Percentiles rank a stretch among this genome's conserved stretches.
Conservation (phyloP, 257 asterid genomes). For the Cordia subcordata region DNA sequence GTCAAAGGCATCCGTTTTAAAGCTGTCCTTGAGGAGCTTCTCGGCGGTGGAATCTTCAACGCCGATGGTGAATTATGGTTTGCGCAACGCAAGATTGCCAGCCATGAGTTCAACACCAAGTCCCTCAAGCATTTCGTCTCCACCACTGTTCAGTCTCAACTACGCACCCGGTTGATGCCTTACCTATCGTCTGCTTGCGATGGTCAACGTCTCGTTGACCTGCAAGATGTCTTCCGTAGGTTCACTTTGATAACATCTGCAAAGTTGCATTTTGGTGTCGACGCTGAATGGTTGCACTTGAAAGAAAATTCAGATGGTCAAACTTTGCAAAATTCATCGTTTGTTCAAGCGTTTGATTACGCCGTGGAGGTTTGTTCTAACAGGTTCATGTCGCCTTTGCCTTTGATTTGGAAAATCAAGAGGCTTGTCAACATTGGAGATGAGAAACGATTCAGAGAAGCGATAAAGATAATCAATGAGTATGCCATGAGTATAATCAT, state of each 20-base stretch:
- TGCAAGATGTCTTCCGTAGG: constrained; percentile 28
- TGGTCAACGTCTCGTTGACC: constrained; percentile 16
- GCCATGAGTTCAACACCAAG: constrained; percentile 34
- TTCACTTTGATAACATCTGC: constrained; percentile 35
- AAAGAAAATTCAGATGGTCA: background rate
- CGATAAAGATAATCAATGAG: constrained; percentile 17
- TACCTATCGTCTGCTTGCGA: constrained; percentile 17
- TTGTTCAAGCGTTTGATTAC: constrained; percentile 31
- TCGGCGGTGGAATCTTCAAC: constrained; percentile 39
- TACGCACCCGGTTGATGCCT: constrained; percentile 23
- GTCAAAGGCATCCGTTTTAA: constrained; percentile 31
- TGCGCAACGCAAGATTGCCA: constrained; percentile 32
- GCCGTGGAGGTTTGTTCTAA: constrained; percentile 27
- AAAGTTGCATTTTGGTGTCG: constrained; percentile 32
- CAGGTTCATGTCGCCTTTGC: constrained; percentile 30
- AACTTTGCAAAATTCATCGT: constrained; percentile 9
- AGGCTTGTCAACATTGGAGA: constrained; percentile 32
- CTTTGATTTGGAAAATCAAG: constrained; percentile 36
- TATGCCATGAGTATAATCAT: constrained; percentile 29
- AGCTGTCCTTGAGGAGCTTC: constrained; percentile 24
- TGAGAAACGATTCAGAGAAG: constrained; percentile 27
- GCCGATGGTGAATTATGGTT: constrained; percentile 37
- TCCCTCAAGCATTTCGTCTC: constrained; percentile 30
- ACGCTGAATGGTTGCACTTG: constrained; percentile 17
- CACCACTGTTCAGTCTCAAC: constrained; percentile 25